Base-by-base conservation (phyloP, 495 filamentous ascomycete species). In the Wilcoxina mikolae region DNA sequence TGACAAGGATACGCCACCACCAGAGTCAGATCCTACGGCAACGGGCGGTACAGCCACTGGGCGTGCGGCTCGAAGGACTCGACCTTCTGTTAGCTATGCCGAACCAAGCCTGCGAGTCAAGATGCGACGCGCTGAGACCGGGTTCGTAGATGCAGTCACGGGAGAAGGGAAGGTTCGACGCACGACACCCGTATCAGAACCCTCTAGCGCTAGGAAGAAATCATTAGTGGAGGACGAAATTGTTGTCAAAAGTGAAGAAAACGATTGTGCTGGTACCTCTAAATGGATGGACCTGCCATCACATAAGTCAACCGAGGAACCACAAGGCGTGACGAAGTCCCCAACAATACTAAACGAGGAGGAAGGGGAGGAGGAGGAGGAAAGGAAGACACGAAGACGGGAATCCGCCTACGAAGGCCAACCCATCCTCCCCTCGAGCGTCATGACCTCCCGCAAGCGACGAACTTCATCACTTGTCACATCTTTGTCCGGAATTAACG, bases 81-180 rank as follows among this genome's bases (percentile, higher is more conserved):
- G 80, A 48, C 70, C 76, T 4, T 73, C 75, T 26, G 75, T 94
- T 44, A 91, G 84, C 70, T 94, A 94, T 65, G 84, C 85, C 22
- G 83, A 90, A 66, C 87, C 87, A 7, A 93, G 84, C 61, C 71
- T 94, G 28, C 75, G 84, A 49, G 83, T 80, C 60, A 94, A 94
- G 70, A 93, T 94, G 87, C 76, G 87, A 48, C 79, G 87, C 18
- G 62, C 65, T n/a, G 62, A 65, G 39, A 43, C 10, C 9, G 39
- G 39, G 5, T 20, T 43, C 17, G 17, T 43, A 18, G 39, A 43
- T 20, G 39, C 39, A 4, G 39, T 43, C 39, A 43, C 39, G 7
- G 39, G 39, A 4, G 39, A 43, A 20, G 39, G 39, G 20, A 43
- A 43, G 39, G 39, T 43, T 18, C 39, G 39, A 20, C 39, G 39